Evolutionary conservation across 1,284 basidiomycete genomes (phyloP), one percentile per base, ranked within the genome.

Genomic region (Stygiomarasmius scandens): DNA sequence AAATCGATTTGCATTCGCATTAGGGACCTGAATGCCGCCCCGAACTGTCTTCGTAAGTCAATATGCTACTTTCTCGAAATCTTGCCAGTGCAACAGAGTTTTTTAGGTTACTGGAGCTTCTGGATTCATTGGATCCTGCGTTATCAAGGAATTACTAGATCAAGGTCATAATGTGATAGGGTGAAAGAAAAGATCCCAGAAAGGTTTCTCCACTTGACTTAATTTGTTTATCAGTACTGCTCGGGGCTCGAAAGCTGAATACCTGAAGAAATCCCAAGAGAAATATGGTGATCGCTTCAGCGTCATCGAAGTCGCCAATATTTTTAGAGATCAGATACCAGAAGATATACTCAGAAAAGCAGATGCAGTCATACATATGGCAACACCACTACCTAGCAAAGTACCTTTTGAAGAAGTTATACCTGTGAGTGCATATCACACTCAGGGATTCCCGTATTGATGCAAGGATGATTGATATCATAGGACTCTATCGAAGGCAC

Each of bases 401-500:
- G 56, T 16, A 6, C 34, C 29, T 12, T 24, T 44, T 20, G 53
- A 58, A 25, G 54, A 52, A 12, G 49, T 55, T 32, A 27, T 61
- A 38, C 45, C 52, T 34, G 60, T 58, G 14, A 22, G 52, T 29
- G 23, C 14, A 16, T 24, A 36, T 43, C n/a, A 0, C 32, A 38
- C 0, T 20, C 10, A 20, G 6, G 8, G 16, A 4, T 41, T 4
- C 5, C 38, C 29, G 12, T 12, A 32, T 12, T 32, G 29, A 41
- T 4, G n/a, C 38, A 41, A 9, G 4, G 38, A 16, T 23, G 24
- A 14, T 29, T 20, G 59, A 54, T 8, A 45, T 61, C 44, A 57
- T 3, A 50, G 51, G n/a, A 46, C 52, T 2, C 72, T 1, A 57
- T 73, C 2, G 68, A 74, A 9, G 73, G 73, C 0, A 67, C 73